Evolutionary conservation across 768 basidiomycete genomes (phyloP).

Genomic region (Clathrus columnatus): DNA sequence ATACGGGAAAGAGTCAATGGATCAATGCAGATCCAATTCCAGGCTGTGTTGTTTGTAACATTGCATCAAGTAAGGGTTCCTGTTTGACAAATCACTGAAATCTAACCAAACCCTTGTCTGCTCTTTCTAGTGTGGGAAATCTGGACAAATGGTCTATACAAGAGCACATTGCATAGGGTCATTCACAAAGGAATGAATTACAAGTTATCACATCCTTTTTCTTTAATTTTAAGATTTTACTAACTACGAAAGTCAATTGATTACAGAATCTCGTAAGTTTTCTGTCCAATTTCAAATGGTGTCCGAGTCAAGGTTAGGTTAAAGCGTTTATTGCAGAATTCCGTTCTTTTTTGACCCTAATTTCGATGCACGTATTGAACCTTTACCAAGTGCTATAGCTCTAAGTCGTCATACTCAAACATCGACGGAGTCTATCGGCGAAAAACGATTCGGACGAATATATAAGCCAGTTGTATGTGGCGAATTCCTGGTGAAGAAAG

Average conservation of each 20-base stretch:
- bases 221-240: no score
- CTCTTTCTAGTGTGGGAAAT: slow-evolving; percentile 66
- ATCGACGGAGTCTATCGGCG: not conserved
- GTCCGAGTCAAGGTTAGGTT: not conserved
- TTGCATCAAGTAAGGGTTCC: slow-evolving; percentile 78
- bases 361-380: slow-evolving; percentile 60
- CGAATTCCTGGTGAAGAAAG: slow-evolving; percentile 66
- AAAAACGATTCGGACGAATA: slow-evolving; percentile 14
- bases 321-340: slow-evolving; percentile 43
- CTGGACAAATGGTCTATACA: slow-evolving; percentile 84
- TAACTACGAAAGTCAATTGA: no score
- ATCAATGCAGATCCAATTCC: slow-evolving; percentile 78
- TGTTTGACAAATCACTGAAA: not conserved
- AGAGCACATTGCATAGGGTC: slow-evolving; percentile 84
- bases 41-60: slow-evolving; percentile 82
- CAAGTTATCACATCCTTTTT: slow-evolving; percentile 23
- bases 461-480: slow-evolving; percentile 61
- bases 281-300: not conserved
- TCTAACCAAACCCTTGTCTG: not conserved
- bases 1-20: slow-evolving; percentile 36
- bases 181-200: slow-evolving; percentile 71
- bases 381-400: slow-evolving; percentile 53
- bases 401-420: slow-evolving; percentile 13
- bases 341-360: slow-evolving; percentile 96
- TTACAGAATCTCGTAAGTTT: slow-evolving; percentile 66